Base-by-base conservation (phyloP, 129 eudicot genomes). In the Flaveria ramosissima region DNA sequence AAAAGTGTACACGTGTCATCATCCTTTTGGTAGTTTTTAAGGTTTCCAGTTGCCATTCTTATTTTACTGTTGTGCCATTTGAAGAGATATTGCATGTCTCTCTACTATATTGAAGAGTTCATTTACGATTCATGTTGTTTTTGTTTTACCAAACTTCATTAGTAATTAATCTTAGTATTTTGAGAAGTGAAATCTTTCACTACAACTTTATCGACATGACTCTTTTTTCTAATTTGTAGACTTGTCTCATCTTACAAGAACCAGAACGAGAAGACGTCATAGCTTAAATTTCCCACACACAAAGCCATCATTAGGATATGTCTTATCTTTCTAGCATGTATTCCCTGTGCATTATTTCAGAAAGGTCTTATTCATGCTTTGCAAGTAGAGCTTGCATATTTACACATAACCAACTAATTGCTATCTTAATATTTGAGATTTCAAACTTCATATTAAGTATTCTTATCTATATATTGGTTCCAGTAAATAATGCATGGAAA, bases 401-500 rank as follows among this genome's bases (percentile, higher is more conserved):
- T 63, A 27, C 69, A 63, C 32, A 27, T 63, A 30, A 63, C 69
- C 6, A 3, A 30, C 30, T 26, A 63, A 26, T 36, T 27, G 17
- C n/a, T 66, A 36, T 36, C 11, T 66, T 36, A 16, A 9, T 65
- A 14, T 65, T 15, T 65, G 26, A 32, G 4, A 53, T 42, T 50
- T 27, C 16, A 21, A 36, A 73, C 45, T 15, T 32, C 69, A 5
- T 63, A 36, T 52, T 12, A 30, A 43, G n/a, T 7, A 60, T 50
- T 65, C 30, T 61, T 71, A 71, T 24, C 23, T 41, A n/a, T 78
- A 4, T 23, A 15, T 71, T 71, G 50, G 71, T 72, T 77, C 48
- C 86, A 94, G 98, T 83, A 61, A 91, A 83, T 84, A 91, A 77
- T 87, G 78, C 82, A 65, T 83, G 96, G 97, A 91, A 77, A 83